Base-by-base conservation (phyloP, 306 rosid species). In the Lotus japonicus region DNA sequence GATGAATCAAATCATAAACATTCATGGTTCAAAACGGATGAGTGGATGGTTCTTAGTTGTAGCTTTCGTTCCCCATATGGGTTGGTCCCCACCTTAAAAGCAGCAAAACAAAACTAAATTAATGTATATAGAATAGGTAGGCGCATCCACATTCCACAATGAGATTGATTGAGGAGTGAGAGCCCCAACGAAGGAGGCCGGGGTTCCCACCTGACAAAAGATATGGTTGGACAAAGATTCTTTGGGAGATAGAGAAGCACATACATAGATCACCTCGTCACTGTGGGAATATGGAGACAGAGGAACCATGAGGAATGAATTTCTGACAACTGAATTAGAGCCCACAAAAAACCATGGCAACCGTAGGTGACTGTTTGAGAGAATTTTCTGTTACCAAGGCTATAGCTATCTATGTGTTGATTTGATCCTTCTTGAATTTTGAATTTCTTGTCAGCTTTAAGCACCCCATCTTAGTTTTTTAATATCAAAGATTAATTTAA, bases 161-260 rank as follows among this genome's bases (percentile, higher is more conserved):
- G 77, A 70, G 78, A 35, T 66, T 71, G 81, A 80, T 71, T 71
- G 70, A 70, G 66, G 70, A 70, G 79, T 70, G 77, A 70, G 73
- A 64, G 58, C 13, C 42, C 57, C 68, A 56, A 69, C 15, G 71
- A 53, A 57, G n/a, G n/a, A n/a, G n/a, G n/a, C n/a, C n/a, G 59
- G 59, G 56, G 33, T 73, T 61, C 64, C 65, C 76, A 70, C 26
- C 79, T 78, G 88, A 80, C 83, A 88, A 86, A 80, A 79, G 89
- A 81, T 73, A 72, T 56, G 55, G 83, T 70, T 68, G 81, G 75
- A 76, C 89, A 31, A 83, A 84, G 84, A 85, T 90, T 85, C 86
- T 77, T 72, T 80, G 69, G 60, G 74, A 61, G 26, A 58, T 58
- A 41, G 12, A 42, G 43, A 15, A 31, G 10, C 10, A 46, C 39